Percentiles rank a stretch among this genome's conserved stretches.
Conservation (phyloP, 176 grass and related monocot species). For the Pontederia crassipes region DNA sequence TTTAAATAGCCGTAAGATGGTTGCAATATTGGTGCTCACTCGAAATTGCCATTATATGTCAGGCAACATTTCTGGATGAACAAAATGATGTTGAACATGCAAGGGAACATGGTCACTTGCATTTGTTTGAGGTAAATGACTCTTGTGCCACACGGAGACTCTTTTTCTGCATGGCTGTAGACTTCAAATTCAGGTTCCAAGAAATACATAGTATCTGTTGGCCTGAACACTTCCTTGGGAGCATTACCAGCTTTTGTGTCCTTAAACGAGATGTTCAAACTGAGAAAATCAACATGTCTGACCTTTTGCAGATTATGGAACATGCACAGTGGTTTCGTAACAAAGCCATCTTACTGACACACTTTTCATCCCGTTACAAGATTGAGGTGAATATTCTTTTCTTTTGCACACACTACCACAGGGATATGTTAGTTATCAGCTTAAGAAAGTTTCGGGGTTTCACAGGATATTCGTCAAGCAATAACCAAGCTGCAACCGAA, state of each 20-base stretch:
- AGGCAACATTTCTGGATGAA: slow-evolving; percentile 94
- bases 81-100: slow-evolving; percentile 66
- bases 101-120: slow-evolving; percentile 74
- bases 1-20: too few relatives aligned
- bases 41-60: slow-evolving; percentile 25
- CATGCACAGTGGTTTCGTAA: slow-evolving; percentile 87
- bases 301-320: slow-evolving; percentile 61
- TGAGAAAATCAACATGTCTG: not conserved
- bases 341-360: slow-evolving; percentile 63
- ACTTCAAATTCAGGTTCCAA: not conserved
- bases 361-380: slow-evolving; percentile 86
- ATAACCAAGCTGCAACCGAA: slow-evolving; percentile 65
- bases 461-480: slow-evolving; percentile 77
- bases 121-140: slow-evolving; percentile 67
- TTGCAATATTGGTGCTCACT: slow-evolving; percentile 1
- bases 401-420: slow-evolving; percentile 8
- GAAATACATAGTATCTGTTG: not conserved
- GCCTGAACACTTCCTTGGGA: too few relatives aligned
- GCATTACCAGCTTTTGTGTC: too few relatives aligned
- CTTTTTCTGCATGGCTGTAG: slow-evolving; percentile 5
- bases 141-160: not conserved
- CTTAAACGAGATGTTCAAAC: too few relatives aligned
- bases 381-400: slow-evolving; percentile 44
- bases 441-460: slow-evolving; percentile 16
- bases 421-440: not conserved